These are phyloP conservation scores for Nemophila menziesii DNA, from an alignment of 257 asterid species.

Conservation along the genomic window DNA sequence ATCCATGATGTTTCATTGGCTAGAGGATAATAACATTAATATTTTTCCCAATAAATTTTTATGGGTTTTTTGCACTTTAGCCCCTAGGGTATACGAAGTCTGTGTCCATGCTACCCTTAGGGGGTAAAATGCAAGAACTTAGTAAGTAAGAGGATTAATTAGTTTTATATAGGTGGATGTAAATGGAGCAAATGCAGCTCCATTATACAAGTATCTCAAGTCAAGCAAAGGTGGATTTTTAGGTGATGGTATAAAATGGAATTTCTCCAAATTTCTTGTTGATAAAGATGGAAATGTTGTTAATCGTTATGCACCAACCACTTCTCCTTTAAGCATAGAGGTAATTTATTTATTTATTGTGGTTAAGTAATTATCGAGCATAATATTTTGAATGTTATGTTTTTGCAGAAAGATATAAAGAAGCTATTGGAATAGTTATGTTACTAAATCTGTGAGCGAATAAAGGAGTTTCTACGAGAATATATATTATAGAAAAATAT, in stretches of 20 bases:
- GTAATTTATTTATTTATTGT: slow-evolving; percentile 19
- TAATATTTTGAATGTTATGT: not conserved
- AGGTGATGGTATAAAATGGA: slow-evolving; percentile 72
- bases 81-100: no score
- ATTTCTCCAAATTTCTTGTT: slow-evolving; percentile 76
- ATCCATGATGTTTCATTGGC: no score
- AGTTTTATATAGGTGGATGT: slow-evolving; percentile 68
- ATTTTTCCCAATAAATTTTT: no score
- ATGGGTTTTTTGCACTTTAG: no score
- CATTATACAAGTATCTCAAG: slow-evolving; percentile 66
- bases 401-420: slow-evolving; percentile 79
- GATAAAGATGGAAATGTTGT: slow-evolving; percentile 70
- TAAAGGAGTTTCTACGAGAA: not conserved
- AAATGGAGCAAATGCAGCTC: slow-evolving; percentile 60
- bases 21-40: no score
- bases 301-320: slow-evolving; percentile 83
- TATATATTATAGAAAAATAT: no score
- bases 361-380: not conserved
- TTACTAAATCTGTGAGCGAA: not conserved
- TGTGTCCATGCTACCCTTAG: no score
- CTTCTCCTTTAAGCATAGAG: slow-evolving; percentile 84
- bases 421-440: slow-evolving; percentile 41
- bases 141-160: no score
- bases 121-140: no score
- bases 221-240: slow-evolving; percentile 63